Evolutionary conservation across 2,329 filamentous ascomycete genomes (phyloP), one percentile per base, ranked within the genome.

Genomic region (Apiospora arundinis): DNA sequence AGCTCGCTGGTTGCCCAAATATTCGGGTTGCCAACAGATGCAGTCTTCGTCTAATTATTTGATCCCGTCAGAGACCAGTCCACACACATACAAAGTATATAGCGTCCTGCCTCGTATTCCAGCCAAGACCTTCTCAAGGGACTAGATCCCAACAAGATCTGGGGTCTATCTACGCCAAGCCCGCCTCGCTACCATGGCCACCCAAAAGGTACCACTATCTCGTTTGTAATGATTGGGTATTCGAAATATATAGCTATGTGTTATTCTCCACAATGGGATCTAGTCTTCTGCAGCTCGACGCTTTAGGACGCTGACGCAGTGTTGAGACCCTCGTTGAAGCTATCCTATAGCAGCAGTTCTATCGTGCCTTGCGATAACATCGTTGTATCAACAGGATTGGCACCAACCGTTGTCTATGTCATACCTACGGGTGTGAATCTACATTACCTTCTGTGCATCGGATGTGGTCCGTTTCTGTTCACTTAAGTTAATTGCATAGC

Each of bases 231-330:
- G 56, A 40, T 12, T 63, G 32, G 28, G 4, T 9, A n/a, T 9
- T 63, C 9, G 18, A 7, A 5, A 12, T 63, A 18, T 8, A 1
- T 6, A 32, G 52, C 25, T 60, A 16, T 21, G 8, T 37, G 16
- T 8, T 37, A 5, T 63, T 21, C 56, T 23, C 56, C 56, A 40
- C 56, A 63, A 63, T 16, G 21, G 56, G 12, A 40, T 63, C 21
- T 63, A 37, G 56, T n/a, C 32, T 63, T 18, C 56, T 63, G 56
- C 56, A 63, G 11, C 56, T 63, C 32, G 32, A 63, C 9, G 32
- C 7, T 63, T 63, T 63, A 18, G 56, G 56, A 63, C 4, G 56
- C 12, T 12, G 18, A 40, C 4, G n/a, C 21, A 12, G 21, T 40
- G 56, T 9, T 60, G 52, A 21, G 52, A 28, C 52, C 37, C 52